Conservation (phyloP, 176 grass and related monocot species). For the Zizania latifolia region DNA sequence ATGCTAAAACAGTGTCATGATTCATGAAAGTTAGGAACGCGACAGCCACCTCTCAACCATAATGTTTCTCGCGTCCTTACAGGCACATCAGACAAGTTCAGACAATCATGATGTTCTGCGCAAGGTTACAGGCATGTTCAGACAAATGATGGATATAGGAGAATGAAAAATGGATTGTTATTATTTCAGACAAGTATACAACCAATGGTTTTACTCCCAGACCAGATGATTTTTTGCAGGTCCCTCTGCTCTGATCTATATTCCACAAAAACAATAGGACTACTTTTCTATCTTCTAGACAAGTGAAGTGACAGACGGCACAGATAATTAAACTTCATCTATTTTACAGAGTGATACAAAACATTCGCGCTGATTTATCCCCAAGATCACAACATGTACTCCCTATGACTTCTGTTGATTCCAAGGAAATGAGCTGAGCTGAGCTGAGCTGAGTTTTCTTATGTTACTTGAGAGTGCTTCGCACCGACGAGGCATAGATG, state of each 20-base stretch:
- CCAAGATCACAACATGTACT: constrained; percentile 22
- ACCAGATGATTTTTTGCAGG: constrained; percentile 8
- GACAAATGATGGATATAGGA: background rate
- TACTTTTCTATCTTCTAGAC: constrained; percentile 12
- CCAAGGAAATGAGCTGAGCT: constrained; percentile 26
- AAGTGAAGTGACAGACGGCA: background rate
- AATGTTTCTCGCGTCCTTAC: too few species aligned
- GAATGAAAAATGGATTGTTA: constrained; percentile 12
- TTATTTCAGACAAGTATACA: constrained; percentile 40
- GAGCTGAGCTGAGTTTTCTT: constrained; percentile 2
- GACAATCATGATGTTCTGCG: too few species aligned
- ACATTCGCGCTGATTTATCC: constrained; percentile 12
- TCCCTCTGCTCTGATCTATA: constrained; percentile 31
- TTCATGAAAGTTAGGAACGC: too few species aligned
- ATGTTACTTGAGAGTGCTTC: constrained; percentile 24
- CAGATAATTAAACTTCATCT: constrained; percentile 28
- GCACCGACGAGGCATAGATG: constrained; percentile 15
- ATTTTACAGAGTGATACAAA: too few species aligned
- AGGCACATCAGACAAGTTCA: too few species aligned
- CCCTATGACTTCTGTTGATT: background rate
- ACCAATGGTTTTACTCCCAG: constrained; percentile 24
- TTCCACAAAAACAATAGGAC: constrained; percentile 36
- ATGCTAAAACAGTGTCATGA: too few species aligned
- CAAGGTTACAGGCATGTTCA: too few species aligned
- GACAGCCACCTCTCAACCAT: too few species aligned